Evolutionary conservation across 2,329 filamentous ascomycete species (phyloP).

Genomic region (Coniochaeta sp.): DNA sequence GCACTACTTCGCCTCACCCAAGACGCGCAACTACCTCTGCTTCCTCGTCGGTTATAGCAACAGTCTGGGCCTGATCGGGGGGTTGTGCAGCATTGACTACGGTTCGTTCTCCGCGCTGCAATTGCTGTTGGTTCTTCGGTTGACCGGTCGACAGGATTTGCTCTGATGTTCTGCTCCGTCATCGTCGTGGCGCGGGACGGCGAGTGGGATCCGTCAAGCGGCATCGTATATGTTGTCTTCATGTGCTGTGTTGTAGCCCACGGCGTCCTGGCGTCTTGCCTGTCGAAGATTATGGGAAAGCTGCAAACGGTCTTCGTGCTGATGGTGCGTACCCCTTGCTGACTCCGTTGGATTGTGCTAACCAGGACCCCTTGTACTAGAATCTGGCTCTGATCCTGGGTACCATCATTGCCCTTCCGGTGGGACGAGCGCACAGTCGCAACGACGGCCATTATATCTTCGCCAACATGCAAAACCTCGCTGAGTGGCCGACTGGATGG

Average conservation of each 20-base stretch:
- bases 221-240: slow-evolving; percentile 51
- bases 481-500: slow-evolving; percentile 50
- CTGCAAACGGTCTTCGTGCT: slow-evolving; percentile 43
- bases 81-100: slow-evolving; percentile 55
- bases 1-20: slow-evolving; percentile 49
- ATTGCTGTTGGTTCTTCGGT: background rate
- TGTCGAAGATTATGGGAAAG: slow-evolving; percentile 50
- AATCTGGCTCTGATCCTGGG: slow-evolving; percentile 49
- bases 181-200: slow-evolving; percentile 51
- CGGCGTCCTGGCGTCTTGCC: slow-evolving; percentile 43
- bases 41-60: slow-evolving; percentile 57
- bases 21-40: slow-evolving; percentile 48
- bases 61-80: slow-evolving; percentile 52
- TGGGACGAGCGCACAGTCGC: slow-evolving; percentile 32
- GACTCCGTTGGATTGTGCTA: background rate
- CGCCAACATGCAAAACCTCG: slow-evolving; percentile 46
- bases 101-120: slow-evolving; percentile 14
- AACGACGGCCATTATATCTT: slow-evolving; percentile 47
- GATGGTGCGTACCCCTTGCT: background rate
- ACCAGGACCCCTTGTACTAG: slow-evolving; percentile 27
- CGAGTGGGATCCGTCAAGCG: slow-evolving; percentile 46
- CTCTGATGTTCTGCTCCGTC: slow-evolving; percentile 51
- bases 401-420: slow-evolving; percentile 49
- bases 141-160: slow-evolving; percentile 28
- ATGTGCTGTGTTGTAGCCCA: slow-evolving; percentile 45